Conservation (phyloP, 805 yeast genomes). For the Clavispora santaluciae region DNA sequence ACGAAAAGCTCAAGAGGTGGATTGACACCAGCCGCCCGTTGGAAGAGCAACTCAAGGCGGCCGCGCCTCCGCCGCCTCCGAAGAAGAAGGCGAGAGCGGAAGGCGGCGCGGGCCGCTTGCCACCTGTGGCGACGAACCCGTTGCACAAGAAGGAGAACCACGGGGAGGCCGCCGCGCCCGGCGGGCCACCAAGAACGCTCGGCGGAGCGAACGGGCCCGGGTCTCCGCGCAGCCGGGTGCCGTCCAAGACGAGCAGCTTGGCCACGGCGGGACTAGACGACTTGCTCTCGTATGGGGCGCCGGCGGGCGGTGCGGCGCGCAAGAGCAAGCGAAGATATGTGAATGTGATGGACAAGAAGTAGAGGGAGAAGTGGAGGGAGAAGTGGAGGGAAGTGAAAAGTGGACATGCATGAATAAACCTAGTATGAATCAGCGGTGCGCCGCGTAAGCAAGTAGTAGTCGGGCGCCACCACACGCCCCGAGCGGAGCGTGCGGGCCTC, state of each 20-base stretch:
- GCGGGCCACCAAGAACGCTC: conserved; percentile 1
- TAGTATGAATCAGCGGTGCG: neutral
- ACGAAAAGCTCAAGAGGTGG: conserved; percentile 84
- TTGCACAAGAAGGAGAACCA: neutral
- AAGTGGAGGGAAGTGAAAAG: neutral
- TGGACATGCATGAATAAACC: neutral
- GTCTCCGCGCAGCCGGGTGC: conserved; percentile 6
- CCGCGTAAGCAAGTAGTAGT: conserved; percentile 31
- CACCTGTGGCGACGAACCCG: conserved; percentile 6
- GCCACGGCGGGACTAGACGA: conserved; percentile 41
- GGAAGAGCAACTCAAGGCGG: conserved; percentile 54
- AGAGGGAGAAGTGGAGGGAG: no score
- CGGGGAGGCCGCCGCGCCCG: neutral
- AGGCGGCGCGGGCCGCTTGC: conserved; percentile 5
- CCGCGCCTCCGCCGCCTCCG: conserved; percentile 69
- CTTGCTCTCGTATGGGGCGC: conserved; percentile 23
- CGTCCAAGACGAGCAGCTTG: conserved; percentile 18
- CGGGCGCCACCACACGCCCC: conserved; percentile 40
- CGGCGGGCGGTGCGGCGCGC: conserved; percentile 7
- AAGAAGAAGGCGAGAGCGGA: conserved; percentile 23
- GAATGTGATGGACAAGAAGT: conserved; percentile 13
- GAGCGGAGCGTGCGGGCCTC: conserved; percentile 34
- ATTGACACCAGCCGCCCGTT: conserved; percentile 62
- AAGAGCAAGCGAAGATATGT: conserved; percentile 16
- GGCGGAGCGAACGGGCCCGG: conserved; percentile 5